These are phyloP conservation scores for Colletotrichum endophyticum DNA, from an alignment of 2,329 filamentous ascomycete species.

Conservation along the genomic window DNA sequence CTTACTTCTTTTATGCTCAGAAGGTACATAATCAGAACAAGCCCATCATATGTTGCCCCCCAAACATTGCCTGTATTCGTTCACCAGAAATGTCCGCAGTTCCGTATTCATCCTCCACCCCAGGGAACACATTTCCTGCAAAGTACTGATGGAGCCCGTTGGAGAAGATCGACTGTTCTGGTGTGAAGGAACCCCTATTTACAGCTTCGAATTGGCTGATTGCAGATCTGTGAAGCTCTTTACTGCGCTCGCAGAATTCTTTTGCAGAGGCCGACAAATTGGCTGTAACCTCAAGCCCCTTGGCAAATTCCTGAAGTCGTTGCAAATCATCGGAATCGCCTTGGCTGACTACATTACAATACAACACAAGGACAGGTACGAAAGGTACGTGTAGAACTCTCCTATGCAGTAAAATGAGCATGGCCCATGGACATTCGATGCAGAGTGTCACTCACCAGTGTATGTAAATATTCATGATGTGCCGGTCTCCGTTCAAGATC, in stretches of 20 bases:
- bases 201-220: not conserved
- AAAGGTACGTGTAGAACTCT: not conserved
- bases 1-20: not conserved
- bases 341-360: not conserved
- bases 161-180: not conserved
- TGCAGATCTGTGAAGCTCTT: not conserved
- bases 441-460: not conserved
- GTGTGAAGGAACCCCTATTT: not conserved
- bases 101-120: not conserved
- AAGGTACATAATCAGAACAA: not conserved
- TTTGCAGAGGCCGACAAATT: not conserved
- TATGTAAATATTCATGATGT: not conserved
- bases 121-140: not conserved
- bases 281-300: not conserved
- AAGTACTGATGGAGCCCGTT: not conserved
- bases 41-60: not conserved
- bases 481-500: not conserved
- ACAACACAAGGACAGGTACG: not conserved
- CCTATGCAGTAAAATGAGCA: not conserved
- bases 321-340: not conserved
- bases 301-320: not conserved
- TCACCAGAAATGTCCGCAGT: not conserved
- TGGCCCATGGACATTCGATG: rapidly evolving
- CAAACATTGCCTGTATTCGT: not conserved
- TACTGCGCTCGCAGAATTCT: not conserved